phyloP scores from a whole-genome alignment of 768 basidiomycete species.

The Phlebiopsis gigantea region DNA sequence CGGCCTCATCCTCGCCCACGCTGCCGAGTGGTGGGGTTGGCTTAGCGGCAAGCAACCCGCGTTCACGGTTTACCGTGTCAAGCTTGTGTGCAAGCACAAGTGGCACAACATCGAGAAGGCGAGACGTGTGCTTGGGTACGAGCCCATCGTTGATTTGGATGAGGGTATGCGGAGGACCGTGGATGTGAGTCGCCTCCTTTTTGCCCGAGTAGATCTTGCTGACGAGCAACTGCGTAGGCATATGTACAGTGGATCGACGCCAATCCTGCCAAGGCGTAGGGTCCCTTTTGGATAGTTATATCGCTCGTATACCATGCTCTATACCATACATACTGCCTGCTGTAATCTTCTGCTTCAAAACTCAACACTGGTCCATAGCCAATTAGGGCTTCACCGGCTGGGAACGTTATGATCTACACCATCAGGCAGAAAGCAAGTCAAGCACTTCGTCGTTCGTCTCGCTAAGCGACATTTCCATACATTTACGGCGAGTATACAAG shows the following conservation, averaged over 20 bases:
- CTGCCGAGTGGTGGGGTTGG: slow-evolving; percentile 71
- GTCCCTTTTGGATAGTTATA: neutral
- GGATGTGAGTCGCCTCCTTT: slow-evolving; percentile 43
- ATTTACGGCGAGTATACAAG: too few species aligned
- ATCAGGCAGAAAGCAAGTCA: too few species aligned
- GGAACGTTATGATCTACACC: too few species aligned
- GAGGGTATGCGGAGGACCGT: slow-evolving; percentile 81
- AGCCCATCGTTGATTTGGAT: slow-evolving; percentile 82
- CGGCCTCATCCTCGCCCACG: slow-evolving; percentile 65
- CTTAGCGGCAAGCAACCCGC: slow-evolving; percentile 73
- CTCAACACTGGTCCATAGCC: neutral
- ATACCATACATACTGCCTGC: neutral
- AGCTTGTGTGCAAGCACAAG: slow-evolving; percentile 27
- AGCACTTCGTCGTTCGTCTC: too few species aligned
- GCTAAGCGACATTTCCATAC: too few species aligned
- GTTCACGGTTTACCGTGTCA: slow-evolving; percentile 83
- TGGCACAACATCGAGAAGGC: slow-evolving; percentile 97
- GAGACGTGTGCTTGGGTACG: slow-evolving; percentile 85
- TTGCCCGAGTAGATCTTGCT: neutral
- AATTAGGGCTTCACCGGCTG: too few species aligned
- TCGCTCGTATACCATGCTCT: neutral
- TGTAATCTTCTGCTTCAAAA: neutral
- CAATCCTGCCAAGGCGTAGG: slow-evolving; percentile 5
- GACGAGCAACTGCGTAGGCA: neutral
- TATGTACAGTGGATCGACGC: slow-evolving; percentile 3